Evolutionary conservation across 768 basidiomycete genomes (phyloP), one percentile per base, ranked within the genome.

Genomic region (Boletus tomentosulus): DNA sequence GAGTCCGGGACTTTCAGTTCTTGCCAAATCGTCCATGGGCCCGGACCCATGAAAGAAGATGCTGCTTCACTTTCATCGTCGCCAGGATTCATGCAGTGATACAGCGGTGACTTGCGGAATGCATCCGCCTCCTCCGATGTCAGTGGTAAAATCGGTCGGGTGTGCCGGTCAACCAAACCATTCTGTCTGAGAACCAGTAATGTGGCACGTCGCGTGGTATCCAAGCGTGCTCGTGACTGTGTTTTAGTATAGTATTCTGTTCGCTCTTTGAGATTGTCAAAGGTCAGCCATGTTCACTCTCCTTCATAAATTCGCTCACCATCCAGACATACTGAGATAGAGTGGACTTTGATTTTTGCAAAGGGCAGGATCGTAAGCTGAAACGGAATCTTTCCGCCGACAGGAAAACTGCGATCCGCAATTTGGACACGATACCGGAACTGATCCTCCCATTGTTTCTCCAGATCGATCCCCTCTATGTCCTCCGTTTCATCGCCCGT

Each of bases 391-490:
- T 77, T 77, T 37, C 92, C 89, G 31, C 93, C 95, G 27, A 98
- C 81, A 16, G 86, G 82, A 70, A 94, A 90, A 55, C 82, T 85
- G 55, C 87, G 83, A 6, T 84, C 86, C 15, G 83, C 78, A 12
- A 93, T 72, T 2, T 84, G 79, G 46, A 97, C 83, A 41, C 87
- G 74, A 63, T 95, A 97, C 53, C 87, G 84, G 59, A 93, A 64
- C 66, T 96, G 89, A 46, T 83, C 79, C 54, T 98, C 95, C 96
- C 95, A 99, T 61, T 87, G 83, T 19, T 91, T 76, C 65, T 96
- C 89, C 15, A 98, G 83, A 46, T 91, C 78, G 48, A 98, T 83
- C 60, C 83, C 89, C 57, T 84, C 84, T 0, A 76, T 78, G 48
- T 93, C 91, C 50, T 92, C 92, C 6, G 19, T 16, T 25, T 48